Evolutionary conservation across 2,329 filamentous ascomycete genomes (phyloP).

Genomic region (Claviceps humidiphila): DNA sequence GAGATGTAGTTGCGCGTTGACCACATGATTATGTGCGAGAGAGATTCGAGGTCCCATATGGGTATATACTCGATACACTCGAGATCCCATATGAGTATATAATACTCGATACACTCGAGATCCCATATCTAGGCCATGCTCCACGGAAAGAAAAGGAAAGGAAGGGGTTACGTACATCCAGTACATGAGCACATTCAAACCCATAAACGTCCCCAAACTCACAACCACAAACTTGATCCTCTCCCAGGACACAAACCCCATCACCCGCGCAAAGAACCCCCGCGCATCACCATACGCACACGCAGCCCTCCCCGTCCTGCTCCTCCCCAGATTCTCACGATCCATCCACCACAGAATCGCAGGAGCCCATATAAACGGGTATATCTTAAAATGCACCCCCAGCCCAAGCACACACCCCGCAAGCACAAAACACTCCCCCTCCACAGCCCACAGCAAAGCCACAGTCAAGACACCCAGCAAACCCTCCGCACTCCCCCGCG

Average conservation of each 20-base stretch:
- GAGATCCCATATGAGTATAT: background rate
- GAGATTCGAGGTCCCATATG: conserved; percentile 4
- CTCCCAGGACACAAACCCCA: conserved; percentile 36
- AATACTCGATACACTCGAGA: conserved; percentile 7
- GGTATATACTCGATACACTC: conserved; percentile 1
- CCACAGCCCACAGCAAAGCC: conserved; percentile 69
- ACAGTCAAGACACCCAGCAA: conserved; percentile 75
- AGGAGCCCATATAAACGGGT: conserved; percentile 88
- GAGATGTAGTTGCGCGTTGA: too few species aligned
- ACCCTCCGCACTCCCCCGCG: conserved; percentile 85
- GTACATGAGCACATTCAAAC: conserved; percentile 71
- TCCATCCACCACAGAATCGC: conserved; percentile 75
- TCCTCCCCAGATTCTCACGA: conserved; percentile 27
- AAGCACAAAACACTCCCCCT: conserved; percentile 45
- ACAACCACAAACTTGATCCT: conserved; percentile 46
- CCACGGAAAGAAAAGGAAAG: background rate
- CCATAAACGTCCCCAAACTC: conserved; percentile 60
- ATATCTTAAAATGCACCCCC: conserved; percentile 95
- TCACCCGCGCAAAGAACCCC: conserved; percentile 5
- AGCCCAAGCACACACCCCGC: conserved; percentile 69
- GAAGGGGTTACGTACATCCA: conserved; percentile 34
- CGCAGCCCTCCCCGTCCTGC: background rate
- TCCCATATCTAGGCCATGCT: background rate
- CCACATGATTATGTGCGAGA: background rate
- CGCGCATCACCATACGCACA: background rate